phyloP scores from a whole-genome alignment of 495 filamentous ascomycete species.

The Chaetomium tenue region DNA sequence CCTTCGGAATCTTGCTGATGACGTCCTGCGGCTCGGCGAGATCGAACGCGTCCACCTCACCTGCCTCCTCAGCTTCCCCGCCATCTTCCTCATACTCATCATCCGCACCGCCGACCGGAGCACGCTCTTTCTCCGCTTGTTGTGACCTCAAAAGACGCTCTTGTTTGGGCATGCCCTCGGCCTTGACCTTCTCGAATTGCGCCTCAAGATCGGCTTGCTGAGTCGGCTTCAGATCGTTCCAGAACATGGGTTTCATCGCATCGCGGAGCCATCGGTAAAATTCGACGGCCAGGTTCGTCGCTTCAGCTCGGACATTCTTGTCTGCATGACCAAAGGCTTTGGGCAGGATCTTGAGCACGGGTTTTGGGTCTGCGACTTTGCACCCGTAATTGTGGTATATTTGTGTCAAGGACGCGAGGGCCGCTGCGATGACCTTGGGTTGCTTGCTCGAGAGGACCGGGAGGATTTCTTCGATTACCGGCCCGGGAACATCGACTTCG shows the following conservation, averaged over 20 bases:
- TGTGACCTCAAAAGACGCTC: slow-evolving; percentile 86
- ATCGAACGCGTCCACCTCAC: slow-evolving; percentile 78
- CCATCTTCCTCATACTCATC: slow-evolving; percentile 59
- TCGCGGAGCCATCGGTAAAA: slow-evolving; percentile 97
- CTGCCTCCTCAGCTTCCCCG: slow-evolving; percentile 65
- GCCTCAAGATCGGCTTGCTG: slow-evolving; percentile 94
- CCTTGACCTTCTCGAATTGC: slow-evolving; percentile 87
- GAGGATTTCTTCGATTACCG: slow-evolving; percentile 85
- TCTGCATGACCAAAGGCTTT: slow-evolving; percentile 95
- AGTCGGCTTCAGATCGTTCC: slow-evolving; percentile 90
- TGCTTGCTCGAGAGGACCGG: slow-evolving; percentile 86
- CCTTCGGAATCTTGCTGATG: slow-evolving; percentile 73
- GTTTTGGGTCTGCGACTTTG: slow-evolving; percentile 95
- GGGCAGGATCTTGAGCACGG: slow-evolving; percentile 83
- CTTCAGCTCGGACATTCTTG: slow-evolving; percentile 96
- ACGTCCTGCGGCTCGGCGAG: slow-evolving; percentile 89
- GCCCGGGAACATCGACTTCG: slow-evolving; percentile 82
- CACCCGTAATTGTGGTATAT: slow-evolving; percentile 93
- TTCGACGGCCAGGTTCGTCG: slow-evolving; percentile 86
- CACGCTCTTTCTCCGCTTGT: slow-evolving; percentile 73
- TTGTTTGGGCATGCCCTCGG: slow-evolving; percentile 84
- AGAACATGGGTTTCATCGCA: slow-evolving; percentile 97
- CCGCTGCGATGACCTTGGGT: slow-evolving; percentile 88
- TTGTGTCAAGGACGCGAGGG: slow-evolving; percentile 71
- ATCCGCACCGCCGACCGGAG: slow-evolving; percentile 56